phyloP scores from a whole-genome alignment of 306 rosid genomes.

The Parietaria judaica region DNA sequence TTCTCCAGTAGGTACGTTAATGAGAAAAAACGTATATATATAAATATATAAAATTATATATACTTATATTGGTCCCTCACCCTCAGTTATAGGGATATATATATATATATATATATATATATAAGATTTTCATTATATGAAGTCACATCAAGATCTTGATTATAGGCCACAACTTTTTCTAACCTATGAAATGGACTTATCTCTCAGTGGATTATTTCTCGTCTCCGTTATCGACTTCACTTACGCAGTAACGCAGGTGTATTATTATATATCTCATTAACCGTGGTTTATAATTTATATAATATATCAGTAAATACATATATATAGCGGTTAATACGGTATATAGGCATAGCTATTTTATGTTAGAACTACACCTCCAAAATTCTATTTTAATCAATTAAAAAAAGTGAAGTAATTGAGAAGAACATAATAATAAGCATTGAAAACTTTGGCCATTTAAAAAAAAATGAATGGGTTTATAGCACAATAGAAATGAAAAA shows the following conservation, averaged over 20 bases:
- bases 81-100: slow-evolving; percentile 11
- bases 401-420: too few relatives aligned
- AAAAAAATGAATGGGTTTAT: too few relatives aligned
- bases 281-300: too few relatives aligned
- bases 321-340: too few relatives aligned
- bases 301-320: too few relatives aligned
- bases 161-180: slow-evolving; percentile 53
- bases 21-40: slow-evolving; percentile 9
- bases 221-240: not conserved
- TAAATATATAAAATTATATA: not conserved
- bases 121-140: slow-evolving; percentile 32
- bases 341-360: too few relatives aligned
- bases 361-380: too few relatives aligned
- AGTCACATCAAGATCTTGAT: slow-evolving; percentile 36
- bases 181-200: slow-evolving; percentile 30
- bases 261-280: not conserved
- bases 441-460: too few relatives aligned
- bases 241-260: not conserved
- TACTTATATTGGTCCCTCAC: slow-evolving; percentile 50
- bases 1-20: slow-evolving; percentile 25
- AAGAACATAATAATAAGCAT: too few relatives aligned
- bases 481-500: too few relatives aligned
- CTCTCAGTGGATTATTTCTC: slow-evolving; percentile 31
- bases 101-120: not conserved
- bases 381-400: too few relatives aligned